Evolutionary conservation across 768 basidiomycete genomes (phyloP).

Genomic region (Phylloporus sp.): DNA sequence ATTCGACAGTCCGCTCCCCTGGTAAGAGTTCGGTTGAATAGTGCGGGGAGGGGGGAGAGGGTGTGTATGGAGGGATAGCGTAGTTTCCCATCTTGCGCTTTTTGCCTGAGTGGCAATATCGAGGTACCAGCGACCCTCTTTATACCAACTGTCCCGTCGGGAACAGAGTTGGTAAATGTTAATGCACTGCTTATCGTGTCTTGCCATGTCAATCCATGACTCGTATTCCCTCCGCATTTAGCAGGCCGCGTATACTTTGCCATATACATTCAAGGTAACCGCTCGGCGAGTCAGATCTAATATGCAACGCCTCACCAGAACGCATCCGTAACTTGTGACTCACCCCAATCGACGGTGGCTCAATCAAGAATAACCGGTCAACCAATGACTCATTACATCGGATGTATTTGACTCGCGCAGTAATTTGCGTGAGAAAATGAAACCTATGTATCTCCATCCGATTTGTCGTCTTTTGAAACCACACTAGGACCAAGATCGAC

Average conservation of each 20-base stretch:
- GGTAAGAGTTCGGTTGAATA: slow-evolving; percentile 51
- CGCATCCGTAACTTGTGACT: background rate
- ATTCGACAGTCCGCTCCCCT: slow-evolving; percentile 50
- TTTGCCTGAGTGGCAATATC: background rate
- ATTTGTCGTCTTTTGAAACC: slow-evolving; percentile 52
- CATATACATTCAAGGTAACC: too few species aligned
- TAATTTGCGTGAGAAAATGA: background rate
- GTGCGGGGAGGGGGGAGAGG: slow-evolving; percentile 47
- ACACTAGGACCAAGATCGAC: slow-evolving; percentile 75
- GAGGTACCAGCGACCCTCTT: background rate
- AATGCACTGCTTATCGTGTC: background rate
- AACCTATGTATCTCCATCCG: slow-evolving; percentile 17
- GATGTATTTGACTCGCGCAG: background rate
- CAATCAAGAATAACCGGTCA: background rate
- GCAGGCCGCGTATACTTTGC: too few species aligned
- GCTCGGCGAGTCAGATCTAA: background rate
- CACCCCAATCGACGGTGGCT: background rate
- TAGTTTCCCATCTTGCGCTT: slow-evolving; percentile 6
- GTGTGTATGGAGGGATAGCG: slow-evolving; percentile 52
- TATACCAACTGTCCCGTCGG: background rate
- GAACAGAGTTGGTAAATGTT: too few species aligned
- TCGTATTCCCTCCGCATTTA: too few species aligned
- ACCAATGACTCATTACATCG: slow-evolving; percentile 1
- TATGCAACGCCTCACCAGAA: background rate
- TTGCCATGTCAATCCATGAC: background rate